Evolutionary conservation across 2,329 filamentous ascomycete species (phyloP).

Genomic region (Didymella pomorum): DNA sequence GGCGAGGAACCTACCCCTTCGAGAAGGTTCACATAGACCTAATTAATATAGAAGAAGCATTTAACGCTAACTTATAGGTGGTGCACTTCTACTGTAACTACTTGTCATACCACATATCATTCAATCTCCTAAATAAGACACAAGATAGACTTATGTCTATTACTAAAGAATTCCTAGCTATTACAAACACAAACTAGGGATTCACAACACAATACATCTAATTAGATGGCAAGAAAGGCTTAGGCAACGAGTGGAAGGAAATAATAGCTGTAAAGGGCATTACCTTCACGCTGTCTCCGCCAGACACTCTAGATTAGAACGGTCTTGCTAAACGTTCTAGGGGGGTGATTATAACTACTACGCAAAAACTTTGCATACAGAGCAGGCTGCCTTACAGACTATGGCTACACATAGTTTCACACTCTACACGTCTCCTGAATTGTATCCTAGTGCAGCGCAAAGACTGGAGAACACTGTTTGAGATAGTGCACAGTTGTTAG

Average conservation of each 20-base stretch:
- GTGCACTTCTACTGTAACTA: conserved; percentile 1
- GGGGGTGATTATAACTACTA: conserved; percentile 1
- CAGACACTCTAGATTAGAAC: conserved; percentile 1
- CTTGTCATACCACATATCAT: background rate
- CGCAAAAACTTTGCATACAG: no score
- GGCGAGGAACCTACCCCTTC: no score
- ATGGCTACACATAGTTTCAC: background rate
- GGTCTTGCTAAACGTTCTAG: conserved; percentile 1
- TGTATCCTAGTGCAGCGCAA: background rate
- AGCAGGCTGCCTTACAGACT: background rate
- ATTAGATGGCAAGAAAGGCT: background rate
- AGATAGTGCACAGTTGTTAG: background rate
- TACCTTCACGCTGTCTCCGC: background rate
- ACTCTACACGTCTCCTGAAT: conserved; percentile 1
- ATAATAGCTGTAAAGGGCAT: conserved; percentile 1
- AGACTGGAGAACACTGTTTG: background rate
- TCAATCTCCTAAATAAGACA: background rate
- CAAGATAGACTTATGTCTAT: background rate
- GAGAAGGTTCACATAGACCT: no score
- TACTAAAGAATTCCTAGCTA: conserved; percentile 2
- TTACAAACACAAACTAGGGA: background rate
- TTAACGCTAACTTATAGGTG: no score
- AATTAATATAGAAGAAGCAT: no score
- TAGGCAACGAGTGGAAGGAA: conserved; percentile 1
- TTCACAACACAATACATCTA: background rate